Evolutionary conservation across 805 yeast genomes (phyloP), one percentile per base, ranked within the genome.

Genomic region (Candida manassasensis): DNA sequence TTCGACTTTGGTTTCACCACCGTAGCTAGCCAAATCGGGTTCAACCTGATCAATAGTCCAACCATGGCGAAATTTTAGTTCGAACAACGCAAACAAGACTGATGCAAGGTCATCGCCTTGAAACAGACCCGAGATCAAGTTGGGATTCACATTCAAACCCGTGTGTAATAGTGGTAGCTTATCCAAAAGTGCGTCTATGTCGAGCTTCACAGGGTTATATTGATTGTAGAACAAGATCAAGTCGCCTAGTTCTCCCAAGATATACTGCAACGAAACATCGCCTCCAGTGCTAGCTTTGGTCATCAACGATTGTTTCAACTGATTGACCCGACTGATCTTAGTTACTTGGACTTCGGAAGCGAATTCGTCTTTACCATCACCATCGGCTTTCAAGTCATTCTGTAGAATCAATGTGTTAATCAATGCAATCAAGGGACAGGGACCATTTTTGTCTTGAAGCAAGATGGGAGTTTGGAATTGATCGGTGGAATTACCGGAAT

Each of bases 361-460:
- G 5, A 24, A 16, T 12, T 32, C 37, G 14, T 39, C 38, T 19
- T 43, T 33, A 4, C 36, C 32, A 12, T 24, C 21, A 25, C 42
- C 40, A n/a, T 50, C 35, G 15, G 42, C 35, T 18, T 44, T 44
- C 8, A 59, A 37, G 38, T 71, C 77, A 32, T 55, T 47, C 3
- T 77, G 61, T 13, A 88, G 55, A 5, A 86, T 53, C 11, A 89
- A 53, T 0, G 86, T 73, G 52, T 89, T 89, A 32, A 77, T 70
- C 27, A 89, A 59, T 0, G 96, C 89, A 10, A 89, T 71, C 25
- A 89, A 57, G 2, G 95, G 94, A 52, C 96, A 88, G 0, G 96
- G 95, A 0, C 96, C 96, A 50, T 87, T 86, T 32, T 61, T 67
- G 42, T 85, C 84, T 61, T 88, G 96, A 14, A 86, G 57, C 3